A percentile compares a stretch with the other conserved stretches of the same genome.
phyloP scores from a whole-genome alignment of 2,329 filamentous ascomycete species.

The Fusarium proliferatum region DNA sequence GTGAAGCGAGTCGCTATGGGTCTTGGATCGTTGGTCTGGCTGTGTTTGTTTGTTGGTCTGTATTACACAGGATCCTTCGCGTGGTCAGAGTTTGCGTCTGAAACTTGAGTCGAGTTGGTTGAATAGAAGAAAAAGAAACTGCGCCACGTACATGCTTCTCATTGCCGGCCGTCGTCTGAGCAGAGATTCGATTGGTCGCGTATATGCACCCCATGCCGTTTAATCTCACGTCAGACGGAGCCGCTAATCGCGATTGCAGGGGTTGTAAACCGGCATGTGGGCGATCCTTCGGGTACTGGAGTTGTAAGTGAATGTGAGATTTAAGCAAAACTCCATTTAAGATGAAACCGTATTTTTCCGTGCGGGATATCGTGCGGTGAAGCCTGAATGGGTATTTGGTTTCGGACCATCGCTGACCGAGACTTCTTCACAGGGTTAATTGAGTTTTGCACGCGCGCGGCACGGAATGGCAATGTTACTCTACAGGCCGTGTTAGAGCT shows the following conservation, averaged over 20 bases:
- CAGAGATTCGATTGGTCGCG: neutral
- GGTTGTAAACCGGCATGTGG: neutral
- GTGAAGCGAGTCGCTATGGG: conserved; percentile 35
- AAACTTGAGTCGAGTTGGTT: neutral
- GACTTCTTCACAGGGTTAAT: neutral
- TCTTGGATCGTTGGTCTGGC: conserved; percentile 30
- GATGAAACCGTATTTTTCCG: neutral
- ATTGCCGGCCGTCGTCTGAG: neutral
- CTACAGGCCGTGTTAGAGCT: too few species aligned
- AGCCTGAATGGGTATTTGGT: neutral
- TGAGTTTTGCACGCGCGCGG: neutral
- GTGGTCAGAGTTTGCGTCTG: neutral
- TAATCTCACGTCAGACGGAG: neutral
- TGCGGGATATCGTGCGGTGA: neutral
- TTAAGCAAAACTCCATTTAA: neutral
- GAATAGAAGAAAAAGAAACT: neutral
- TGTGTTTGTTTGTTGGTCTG: conserved; percentile 13
- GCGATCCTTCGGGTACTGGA: neutral
- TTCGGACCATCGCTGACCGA: neutral
- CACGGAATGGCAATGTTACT: neutral
- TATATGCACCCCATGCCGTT: neutral
- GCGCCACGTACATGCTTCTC: neutral
- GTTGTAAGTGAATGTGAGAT: neutral
- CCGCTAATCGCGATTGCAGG: neutral
- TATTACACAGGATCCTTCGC: conserved; percentile 7